These are phyloP conservation scores for Solanum bulbocastanum DNA, from an alignment of 257 asterid species.

Conservation along the genomic window DNA sequence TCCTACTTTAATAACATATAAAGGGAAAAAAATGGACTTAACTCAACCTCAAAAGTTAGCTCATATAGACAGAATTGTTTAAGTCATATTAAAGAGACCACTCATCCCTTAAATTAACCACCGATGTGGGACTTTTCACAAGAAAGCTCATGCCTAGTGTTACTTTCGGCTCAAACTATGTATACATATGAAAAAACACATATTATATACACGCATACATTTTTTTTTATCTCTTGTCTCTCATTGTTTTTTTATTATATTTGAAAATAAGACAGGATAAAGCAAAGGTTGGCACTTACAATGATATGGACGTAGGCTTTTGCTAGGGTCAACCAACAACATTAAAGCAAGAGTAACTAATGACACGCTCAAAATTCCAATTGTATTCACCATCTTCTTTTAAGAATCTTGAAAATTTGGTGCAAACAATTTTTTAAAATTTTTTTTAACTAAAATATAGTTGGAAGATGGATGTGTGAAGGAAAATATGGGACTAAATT, in stretches of 20 bases:
- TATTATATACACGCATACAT: not conserved
- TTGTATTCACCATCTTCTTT: not conserved
- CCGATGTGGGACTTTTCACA: not conserved
- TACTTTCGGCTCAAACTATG: not conserved
- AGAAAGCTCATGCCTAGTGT: not conserved
- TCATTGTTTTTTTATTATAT: not conserved
- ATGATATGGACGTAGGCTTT: conserved; percentile 50
- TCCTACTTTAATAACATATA: not conserved
- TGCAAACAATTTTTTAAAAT: not conserved
- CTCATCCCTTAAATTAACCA: not conserved
- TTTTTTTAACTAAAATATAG: not conserved
- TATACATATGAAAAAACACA: not conserved
- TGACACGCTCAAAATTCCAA: conserved; percentile 10
- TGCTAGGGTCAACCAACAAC: conserved; percentile 26
- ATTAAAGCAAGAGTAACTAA: conserved; percentile 22
- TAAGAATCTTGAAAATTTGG: not conserved
- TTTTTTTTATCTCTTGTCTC: not conserved
- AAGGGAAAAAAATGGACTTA: not conserved
- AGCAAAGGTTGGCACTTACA: conserved; percentile 19
- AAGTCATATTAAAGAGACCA: not conserved
- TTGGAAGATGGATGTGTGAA: not conserved
- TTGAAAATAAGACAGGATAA: not conserved
- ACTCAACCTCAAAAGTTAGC: not conserved
- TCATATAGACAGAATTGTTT: not conserved
- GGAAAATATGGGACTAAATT: not conserved